phyloP scores from a whole-genome alignment of 2,329 filamentous ascomycete genomes.

The Blastomyces emzantsi region DNA sequence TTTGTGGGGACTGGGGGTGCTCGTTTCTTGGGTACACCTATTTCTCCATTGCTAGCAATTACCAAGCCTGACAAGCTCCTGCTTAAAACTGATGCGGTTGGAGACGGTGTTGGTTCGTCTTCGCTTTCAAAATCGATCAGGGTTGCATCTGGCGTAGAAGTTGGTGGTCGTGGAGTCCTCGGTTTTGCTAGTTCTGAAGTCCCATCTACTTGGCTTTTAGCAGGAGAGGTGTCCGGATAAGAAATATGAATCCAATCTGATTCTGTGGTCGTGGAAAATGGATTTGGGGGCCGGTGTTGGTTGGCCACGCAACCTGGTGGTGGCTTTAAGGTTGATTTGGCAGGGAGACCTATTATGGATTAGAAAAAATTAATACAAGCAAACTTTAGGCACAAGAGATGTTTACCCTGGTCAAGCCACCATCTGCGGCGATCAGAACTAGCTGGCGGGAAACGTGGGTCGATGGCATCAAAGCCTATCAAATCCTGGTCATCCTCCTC shows the following conservation, averaged over 20 bases:
- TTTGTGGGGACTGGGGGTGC: constrained; percentile 12
- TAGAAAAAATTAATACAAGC: constrained; percentile 15
- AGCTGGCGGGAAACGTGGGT: constrained; percentile 60
- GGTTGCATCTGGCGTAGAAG: not conserved
- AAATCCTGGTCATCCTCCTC: constrained; percentile 55
- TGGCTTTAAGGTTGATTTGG: constrained; percentile 60
- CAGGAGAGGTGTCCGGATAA: constrained; percentile 10
- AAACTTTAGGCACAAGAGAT: not conserved
- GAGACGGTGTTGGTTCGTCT: not conserved
- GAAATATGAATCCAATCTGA: constrained; percentile 65
- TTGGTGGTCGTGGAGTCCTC: not conserved
- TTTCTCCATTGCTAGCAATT: not conserved
- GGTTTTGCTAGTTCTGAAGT: not conserved
- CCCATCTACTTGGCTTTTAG: constrained; percentile 14
- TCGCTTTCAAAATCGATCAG: constrained; percentile 2
- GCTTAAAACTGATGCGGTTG: not conserved
- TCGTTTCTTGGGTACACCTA: constrained; percentile 2
- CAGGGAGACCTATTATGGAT: constrained; percentile 52
- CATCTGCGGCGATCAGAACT: constrained; percentile 55
- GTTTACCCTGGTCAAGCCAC: constrained; percentile 54
- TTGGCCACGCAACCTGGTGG: constrained; percentile 61
- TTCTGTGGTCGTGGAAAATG: constrained; percentile 64
- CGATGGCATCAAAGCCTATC: constrained; percentile 71
- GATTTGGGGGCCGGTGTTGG: constrained; percentile 66
- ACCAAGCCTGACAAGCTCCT: not conserved